These are phyloP conservation scores for Pestalotiopsis sp. DNA, from an alignment of 2,329 filamentous ascomycete species.

Conservation along the genomic window DNA sequence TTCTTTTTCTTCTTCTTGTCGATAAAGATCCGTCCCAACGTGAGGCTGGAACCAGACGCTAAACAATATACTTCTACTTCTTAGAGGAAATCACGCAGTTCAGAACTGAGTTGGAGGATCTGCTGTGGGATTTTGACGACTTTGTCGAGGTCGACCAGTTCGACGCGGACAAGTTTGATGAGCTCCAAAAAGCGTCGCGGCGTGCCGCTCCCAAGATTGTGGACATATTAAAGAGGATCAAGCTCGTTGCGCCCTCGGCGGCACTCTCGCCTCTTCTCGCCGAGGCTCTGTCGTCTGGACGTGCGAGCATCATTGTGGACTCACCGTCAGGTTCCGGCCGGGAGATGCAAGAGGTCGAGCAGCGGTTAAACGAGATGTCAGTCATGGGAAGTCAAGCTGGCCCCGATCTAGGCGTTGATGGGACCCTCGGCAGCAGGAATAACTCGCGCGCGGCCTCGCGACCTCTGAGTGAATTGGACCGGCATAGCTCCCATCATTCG, in stretches of 20 bases:
- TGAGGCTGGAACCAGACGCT: background rate
- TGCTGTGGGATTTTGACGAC: slow-evolving; percentile 62
- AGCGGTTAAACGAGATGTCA: slow-evolving; percentile 20
- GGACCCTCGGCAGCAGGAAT: slow-evolving; percentile 14
- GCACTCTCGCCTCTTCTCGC: slow-evolving; percentile 21
- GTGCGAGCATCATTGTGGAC: slow-evolving; percentile 20
- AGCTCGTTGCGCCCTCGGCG: slow-evolving; percentile 39
- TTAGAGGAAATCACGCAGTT: slow-evolving; percentile 53
- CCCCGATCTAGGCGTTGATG: slow-evolving; percentile 23
- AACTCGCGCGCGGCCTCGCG: slow-evolving; percentile 13
- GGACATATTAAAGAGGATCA: slow-evolving; percentile 57
- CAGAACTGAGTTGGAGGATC: slow-evolving; percentile 48
- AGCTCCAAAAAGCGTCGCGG: slow-evolving; percentile 50
- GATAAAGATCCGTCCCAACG: too few relatives aligned
- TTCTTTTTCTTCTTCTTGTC: too few relatives aligned
- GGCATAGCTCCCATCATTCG: slow-evolving; percentile 27
- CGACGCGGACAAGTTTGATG: slow-evolving; percentile 50
- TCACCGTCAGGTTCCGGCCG: slow-evolving; percentile 21
- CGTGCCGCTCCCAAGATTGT: slow-evolving; percentile 50
- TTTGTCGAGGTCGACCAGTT: slow-evolving; percentile 52
- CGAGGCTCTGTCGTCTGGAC: slow-evolving; percentile 2
- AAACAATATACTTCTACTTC: slow-evolving; percentile 3
- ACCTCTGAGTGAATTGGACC: slow-evolving; percentile 21
- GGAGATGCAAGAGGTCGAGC: slow-evolving; percentile 28
- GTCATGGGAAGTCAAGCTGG: slow-evolving; percentile 26